Base-by-base conservation (phyloP, 805 yeast genomes). In the Wickerhamomyces tratensis region DNA sequence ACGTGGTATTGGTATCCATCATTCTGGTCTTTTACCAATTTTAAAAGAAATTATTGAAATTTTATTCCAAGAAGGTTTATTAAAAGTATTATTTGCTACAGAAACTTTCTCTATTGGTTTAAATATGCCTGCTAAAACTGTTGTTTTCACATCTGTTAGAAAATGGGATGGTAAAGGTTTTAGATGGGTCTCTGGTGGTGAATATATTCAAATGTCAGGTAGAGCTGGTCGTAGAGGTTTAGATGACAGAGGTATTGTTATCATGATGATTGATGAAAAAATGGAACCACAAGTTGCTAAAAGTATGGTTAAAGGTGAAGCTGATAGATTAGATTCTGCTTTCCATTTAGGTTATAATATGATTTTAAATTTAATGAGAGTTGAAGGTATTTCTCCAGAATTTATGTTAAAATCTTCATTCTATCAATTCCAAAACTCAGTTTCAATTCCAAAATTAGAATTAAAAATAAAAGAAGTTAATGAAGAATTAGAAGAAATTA, bases 111-210 rank as follows among this genome's bases (percentile, higher is more conserved):
- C 98, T 11, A 93, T 93, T 67, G 99, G 99, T 41, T 76, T 93
- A 41, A 93, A 93, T 66, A 93, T 93, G 98, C 99, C 99, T 54
- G 98, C 98, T 10, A 93, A 93, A 56, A 93, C 99, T 0, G 99
- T 93, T 38, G 98, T 93, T 3, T 93, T 93, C 63, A 93, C 98
- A 0, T 86, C 91, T 33, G 98, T 93, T 20, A 79, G 98, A 59
- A 93, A 93, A 62, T 93, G 97, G 95, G 99, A 93, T 67, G 98
- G 98, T 54, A 79, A 77, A 48, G 95, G 91, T 15, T 88, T 91
- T 72, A 80, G 99, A 65, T 93, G 98, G 98, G 97, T 93, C 31
- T 86, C 96, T 43, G 98, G 98, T 46, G 99, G 99, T 69, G 99
- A 93, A 67, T 93, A 93, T 65, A 93, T 93, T 58, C 99, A 93